phyloP scores from a whole-genome alignment of 768 basidiomycete genomes.

The Brasilioporus rufonigricans region DNA sequence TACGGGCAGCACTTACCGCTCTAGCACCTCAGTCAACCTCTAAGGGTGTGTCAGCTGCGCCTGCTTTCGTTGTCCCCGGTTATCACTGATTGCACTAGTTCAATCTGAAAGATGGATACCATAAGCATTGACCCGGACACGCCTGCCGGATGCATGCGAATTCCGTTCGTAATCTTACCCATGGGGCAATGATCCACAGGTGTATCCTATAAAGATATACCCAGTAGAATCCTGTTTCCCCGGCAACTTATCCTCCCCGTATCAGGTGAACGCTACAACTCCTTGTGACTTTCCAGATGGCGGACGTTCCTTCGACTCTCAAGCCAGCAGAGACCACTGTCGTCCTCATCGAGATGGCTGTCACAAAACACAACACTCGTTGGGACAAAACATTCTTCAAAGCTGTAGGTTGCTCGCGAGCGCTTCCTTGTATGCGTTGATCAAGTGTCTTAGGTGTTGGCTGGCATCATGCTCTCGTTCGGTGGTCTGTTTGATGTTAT shows the following conservation, averaged over 20 bases:
- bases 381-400: constrained; percentile 63
- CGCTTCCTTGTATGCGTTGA: background rate
- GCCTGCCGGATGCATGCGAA: background rate
- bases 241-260: background rate
- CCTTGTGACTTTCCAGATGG: constrained; percentile 10
- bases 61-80: background rate
- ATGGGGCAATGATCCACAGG: background rate
- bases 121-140: background rate
- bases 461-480: constrained; percentile 73
- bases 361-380: constrained; percentile 63
- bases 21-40: background rate
- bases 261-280: constrained; percentile 1
- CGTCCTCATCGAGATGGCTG: constrained; percentile 52
- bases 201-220: constrained; percentile 19
- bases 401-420: constrained; percentile 46
- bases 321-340: constrained; percentile 58
- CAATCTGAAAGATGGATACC: constrained; percentile 7
- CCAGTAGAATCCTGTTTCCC: background rate
- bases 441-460: constrained; percentile 48
- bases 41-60: background rate
- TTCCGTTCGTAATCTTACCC: constrained; percentile 6
- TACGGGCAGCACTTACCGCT: background rate
- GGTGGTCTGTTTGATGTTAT: constrained; percentile 65
- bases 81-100: background rate
- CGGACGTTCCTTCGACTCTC: constrained; percentile 44